phyloP scores from a whole-genome alignment of 495 filamentous ascomycete species.

The Margaritispora aquatica region DNA sequence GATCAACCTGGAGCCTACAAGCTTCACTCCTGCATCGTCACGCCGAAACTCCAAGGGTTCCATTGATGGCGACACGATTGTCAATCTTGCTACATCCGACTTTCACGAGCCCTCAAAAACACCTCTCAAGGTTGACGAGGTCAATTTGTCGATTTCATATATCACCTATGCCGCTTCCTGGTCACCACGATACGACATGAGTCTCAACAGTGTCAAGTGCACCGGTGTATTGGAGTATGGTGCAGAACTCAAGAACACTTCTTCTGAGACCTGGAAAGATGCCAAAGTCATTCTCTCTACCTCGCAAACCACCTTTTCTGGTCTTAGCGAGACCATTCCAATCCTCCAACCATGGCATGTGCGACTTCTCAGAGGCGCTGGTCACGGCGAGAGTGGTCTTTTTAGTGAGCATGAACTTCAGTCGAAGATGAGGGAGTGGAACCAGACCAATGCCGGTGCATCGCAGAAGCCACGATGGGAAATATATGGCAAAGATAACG shows the following conservation, averaged over 20 bases:
- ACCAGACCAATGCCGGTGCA: constrained; percentile 16
- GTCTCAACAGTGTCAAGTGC: constrained; percentile 48
- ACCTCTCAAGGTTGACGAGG: constrained; percentile 13
- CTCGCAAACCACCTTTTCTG: constrained; percentile 57
- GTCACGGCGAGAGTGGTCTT: constrained; percentile 7
- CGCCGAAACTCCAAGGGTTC: constrained; percentile 51
- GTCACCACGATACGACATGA: constrained; percentile 61
- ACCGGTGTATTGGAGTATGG: constrained; percentile 54
- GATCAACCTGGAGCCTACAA: constrained; percentile 48
- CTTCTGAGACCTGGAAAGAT: constrained; percentile 63
- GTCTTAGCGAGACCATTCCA: constrained; percentile 53
- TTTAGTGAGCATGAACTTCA: constrained; percentile 6
- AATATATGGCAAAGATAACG: constrained; percentile 27
- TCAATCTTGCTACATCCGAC: constrained; percentile 18
- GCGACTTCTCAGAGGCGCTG: constrained; percentile 29
- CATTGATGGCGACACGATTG: constrained; percentile 33
- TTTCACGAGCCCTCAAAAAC: constrained; percentile 17
- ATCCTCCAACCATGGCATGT: constrained; percentile 55
- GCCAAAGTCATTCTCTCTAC: constrained; percentile 61
- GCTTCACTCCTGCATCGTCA: constrained; percentile 47
- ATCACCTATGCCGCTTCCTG: constrained; percentile 56
- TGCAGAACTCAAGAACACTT: constrained; percentile 57
- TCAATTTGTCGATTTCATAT: constrained; percentile 54
- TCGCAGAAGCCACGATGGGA: constrained; percentile 28
- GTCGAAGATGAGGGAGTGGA: constrained; percentile 14